phyloP scores from a whole-genome alignment of 2,329 filamentous ascomycete species.

The Aspergillus jensenii region DNA sequence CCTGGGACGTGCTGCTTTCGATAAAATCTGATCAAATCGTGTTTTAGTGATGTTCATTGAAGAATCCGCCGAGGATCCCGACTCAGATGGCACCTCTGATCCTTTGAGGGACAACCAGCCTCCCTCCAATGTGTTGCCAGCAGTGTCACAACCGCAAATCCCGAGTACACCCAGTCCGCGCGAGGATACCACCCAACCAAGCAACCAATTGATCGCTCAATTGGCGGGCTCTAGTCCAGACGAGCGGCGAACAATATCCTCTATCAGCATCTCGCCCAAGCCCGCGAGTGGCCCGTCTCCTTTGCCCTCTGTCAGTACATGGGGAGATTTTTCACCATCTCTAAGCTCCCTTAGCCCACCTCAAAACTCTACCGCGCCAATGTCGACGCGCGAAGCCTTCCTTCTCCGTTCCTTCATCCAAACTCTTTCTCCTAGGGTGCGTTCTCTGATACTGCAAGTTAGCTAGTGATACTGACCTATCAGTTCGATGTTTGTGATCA shows the following conservation, averaged over 20 bases:
- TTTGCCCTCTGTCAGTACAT: slow-evolving; percentile 15
- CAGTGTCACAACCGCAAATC: neutral
- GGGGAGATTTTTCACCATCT: slow-evolving; percentile 11
- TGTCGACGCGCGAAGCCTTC: slow-evolving; percentile 33
- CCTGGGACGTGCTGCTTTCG: neutral
- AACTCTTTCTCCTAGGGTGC: slow-evolving; percentile 35
- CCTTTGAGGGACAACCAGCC: neutral
- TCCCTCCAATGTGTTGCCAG: neutral
- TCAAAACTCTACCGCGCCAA: slow-evolving; percentile 7
- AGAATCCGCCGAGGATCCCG: slow-evolving; percentile 20
- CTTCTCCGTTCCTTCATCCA: slow-evolving; percentile 36
- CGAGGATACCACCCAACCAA: neutral
- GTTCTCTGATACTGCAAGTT: neutral
- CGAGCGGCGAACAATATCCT: slow-evolving; percentile 9
- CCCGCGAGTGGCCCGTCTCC: slow-evolving; percentile 12
- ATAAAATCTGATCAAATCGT: neutral
- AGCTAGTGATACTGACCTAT: neutral
- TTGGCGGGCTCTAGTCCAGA: slow-evolving; percentile 7
- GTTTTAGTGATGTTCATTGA: slow-evolving; percentile 28
- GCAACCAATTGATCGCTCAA: neutral
- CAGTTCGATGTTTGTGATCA: slow-evolving; percentile 33
- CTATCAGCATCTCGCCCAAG: slow-evolving; percentile 14
- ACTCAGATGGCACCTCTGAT: slow-evolving; percentile 4
- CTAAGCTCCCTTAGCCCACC: slow-evolving; percentile 15
- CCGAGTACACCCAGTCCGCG: slow-evolving; percentile 1